Evolutionary conservation across 2,329 filamentous ascomycete genomes (phyloP).

Genomic region (Fusarium luffae): DNA sequence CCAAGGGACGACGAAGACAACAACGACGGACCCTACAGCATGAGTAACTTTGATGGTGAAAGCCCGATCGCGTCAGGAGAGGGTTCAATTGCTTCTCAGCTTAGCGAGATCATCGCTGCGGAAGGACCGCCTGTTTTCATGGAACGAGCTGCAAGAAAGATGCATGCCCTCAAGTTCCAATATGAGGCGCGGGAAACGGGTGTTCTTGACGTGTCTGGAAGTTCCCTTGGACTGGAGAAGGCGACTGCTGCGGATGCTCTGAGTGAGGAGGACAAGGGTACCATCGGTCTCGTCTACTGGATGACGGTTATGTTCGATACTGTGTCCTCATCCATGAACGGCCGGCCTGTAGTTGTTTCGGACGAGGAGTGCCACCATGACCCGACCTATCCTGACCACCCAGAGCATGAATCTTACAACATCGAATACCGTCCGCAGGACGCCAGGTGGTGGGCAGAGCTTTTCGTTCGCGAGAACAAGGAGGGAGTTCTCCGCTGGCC

Average conservation of each 20-base stretch:
- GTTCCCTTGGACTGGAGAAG: constrained; percentile 42
- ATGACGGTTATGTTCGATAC: constrained; percentile 70
- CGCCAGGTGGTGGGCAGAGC: constrained; percentile 50
- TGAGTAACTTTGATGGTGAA: constrained; percentile 30
- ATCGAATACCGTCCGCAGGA: constrained; percentile 37
- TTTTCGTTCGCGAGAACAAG: constrained; percentile 49
- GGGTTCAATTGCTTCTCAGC: constrained; percentile 46
- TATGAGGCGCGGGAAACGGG: constrained; percentile 48
- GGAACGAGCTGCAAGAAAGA: constrained; percentile 54
- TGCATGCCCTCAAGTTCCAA: constrained; percentile 52
- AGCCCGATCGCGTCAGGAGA: constrained; percentile 40
- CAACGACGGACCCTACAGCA: constrained; percentile 23
- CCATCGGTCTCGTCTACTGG: constrained; percentile 69
- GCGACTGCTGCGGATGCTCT: constrained; percentile 35
- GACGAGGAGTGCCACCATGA: constrained; percentile 56
- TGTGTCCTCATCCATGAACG: constrained; percentile 64
- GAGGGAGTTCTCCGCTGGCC: constrained; percentile 59
- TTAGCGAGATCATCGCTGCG: constrained; percentile 46
- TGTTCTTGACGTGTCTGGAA: constrained; percentile 42
- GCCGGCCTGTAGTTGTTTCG: constrained; percentile 50
- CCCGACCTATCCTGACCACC: constrained; percentile 41
- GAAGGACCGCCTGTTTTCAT: constrained; percentile 48
- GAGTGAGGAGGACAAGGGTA: constrained; percentile 53
- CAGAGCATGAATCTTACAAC: constrained; percentile 33
- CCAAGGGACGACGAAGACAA: constrained; percentile 45